A percentile compares a stretch with the other conserved stretches of the same genome.
phyloP scores from a whole-genome alignment of 2,329 filamentous ascomycete genomes.

The Acrodontium crateriforme region DNA sequence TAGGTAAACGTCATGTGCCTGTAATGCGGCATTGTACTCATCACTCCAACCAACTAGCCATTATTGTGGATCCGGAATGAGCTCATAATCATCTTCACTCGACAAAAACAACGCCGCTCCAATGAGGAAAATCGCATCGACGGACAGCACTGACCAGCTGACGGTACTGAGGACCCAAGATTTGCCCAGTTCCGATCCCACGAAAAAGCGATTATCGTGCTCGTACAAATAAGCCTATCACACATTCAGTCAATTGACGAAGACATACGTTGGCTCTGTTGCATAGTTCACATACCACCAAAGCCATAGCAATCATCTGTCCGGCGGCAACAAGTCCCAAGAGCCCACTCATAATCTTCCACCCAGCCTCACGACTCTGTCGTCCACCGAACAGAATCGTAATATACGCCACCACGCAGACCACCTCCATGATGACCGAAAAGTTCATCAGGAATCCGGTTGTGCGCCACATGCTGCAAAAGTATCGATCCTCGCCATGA shows the following conservation, averaged over 20 bases:
- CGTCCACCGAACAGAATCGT: slow-evolving; percentile 68
- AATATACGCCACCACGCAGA: slow-evolving; percentile 63
- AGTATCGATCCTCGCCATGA: slow-evolving; percentile 51
- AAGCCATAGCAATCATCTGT: slow-evolving; percentile 62
- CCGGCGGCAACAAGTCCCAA: slow-evolving; percentile 52
- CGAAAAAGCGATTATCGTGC: slow-evolving; percentile 67
- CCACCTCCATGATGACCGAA: slow-evolving; percentile 67
- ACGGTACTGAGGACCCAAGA: slow-evolving; percentile 60
- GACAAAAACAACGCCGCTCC: slow-evolving; percentile 58
- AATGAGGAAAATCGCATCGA: slow-evolving; percentile 45
- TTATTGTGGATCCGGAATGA: slow-evolving; percentile 43
- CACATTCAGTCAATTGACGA: slow-evolving; percentile 1
- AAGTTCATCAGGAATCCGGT: slow-evolving; percentile 82
- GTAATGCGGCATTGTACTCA: too few species aligned
- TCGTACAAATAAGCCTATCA: slow-evolving; percentile 67
- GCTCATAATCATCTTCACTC: slow-evolving; percentile 74
- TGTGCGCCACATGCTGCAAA: slow-evolving; percentile 85
- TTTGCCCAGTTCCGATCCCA: slow-evolving; percentile 67
- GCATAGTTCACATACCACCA: slow-evolving; percentile 51
- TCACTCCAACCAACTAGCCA: too few species aligned
- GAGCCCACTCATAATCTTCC: slow-evolving; percentile 59
- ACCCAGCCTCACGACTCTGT: slow-evolving; percentile 65
- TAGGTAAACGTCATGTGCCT: too few species aligned
- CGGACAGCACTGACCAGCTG: slow-evolving; percentile 42
- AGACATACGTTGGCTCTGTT: slow-evolving; percentile 1